Percentiles rank a stretch among this genome's conserved stretches.
Evolutionary conservation across 192 early-diverging fungal genomes (phyloP).

Genomic region (Podila clonocystis): DNA sequence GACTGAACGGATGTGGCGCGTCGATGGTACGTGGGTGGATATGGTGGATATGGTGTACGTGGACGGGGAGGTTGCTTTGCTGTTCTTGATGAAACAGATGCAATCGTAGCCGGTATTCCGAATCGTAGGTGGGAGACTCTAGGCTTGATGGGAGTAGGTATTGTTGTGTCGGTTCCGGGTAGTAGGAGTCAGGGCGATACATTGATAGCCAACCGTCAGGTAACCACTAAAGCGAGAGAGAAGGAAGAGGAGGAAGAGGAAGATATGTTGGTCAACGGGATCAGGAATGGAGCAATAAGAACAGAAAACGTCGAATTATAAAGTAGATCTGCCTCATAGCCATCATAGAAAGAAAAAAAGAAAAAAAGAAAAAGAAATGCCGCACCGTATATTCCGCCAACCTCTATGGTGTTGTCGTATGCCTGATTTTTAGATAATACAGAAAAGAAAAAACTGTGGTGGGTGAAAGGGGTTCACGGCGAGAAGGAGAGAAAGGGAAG

Average conservation of each 20-base stretch:
- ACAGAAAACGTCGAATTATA: too few relatives aligned
- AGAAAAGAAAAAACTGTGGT: too few relatives aligned
- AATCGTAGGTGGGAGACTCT: not conserved
- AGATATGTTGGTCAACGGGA: too few relatives aligned
- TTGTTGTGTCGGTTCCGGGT: not conserved
- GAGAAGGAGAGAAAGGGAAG: too few relatives aligned
- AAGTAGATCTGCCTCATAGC: too few relatives aligned
- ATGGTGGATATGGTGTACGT: not conserved
- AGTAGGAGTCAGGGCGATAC: not conserved
- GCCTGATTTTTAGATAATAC: too few relatives aligned
- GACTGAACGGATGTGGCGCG: not conserved
- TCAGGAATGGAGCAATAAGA: too few relatives aligned
- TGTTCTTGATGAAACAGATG: not conserved
- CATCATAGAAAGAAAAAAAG: too few relatives aligned
- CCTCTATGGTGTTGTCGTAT: too few relatives aligned
- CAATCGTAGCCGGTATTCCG: not conserved
- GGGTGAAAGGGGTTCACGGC: too few relatives aligned
- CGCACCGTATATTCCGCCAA: too few relatives aligned
- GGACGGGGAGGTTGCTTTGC: not conserved
- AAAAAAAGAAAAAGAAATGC: too few relatives aligned
- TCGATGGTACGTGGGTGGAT: not conserved
- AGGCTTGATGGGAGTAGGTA: not conserved
- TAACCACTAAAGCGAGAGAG: not conserved
- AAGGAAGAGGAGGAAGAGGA: not conserved
- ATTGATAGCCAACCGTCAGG: not conserved